Evolutionary conservation across 805 yeast species (phyloP).

Genomic region (Torulaspora quercuum): DNA sequence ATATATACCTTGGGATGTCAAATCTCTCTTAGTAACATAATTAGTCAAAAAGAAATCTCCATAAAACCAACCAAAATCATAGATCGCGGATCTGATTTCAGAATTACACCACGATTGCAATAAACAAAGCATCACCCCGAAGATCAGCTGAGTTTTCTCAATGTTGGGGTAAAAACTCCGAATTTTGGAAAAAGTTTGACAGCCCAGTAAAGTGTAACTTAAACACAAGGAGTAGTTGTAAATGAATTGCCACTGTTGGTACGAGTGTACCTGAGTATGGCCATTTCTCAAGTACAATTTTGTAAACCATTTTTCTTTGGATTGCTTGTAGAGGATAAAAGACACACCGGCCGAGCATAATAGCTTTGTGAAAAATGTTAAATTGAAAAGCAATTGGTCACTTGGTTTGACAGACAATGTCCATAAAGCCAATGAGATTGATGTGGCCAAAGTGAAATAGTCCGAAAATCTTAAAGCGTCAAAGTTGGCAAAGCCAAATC

Average conservation of each 20-base stretch:
- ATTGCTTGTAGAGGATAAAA: slow-evolving; percentile 53
- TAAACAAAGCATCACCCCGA: slow-evolving; percentile 53
- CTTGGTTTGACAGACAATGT: slow-evolving; percentile 32
- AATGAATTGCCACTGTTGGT: slow-evolving; percentile 67
- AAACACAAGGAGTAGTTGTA: slow-evolving; percentile 52
- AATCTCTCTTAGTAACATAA: slow-evolving; percentile 44
- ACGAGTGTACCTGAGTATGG: slow-evolving; percentile 59
- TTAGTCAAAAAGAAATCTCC: slow-evolving; percentile 77
- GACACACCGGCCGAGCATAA: slow-evolving; percentile 51
- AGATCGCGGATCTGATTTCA: slow-evolving; percentile 66
- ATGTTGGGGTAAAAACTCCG: slow-evolving; percentile 22
- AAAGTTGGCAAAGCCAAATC: slow-evolving; percentile 50
- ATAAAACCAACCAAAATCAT: slow-evolving; percentile 86
- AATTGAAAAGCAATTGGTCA: slow-evolving; percentile 33
- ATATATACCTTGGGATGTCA: slow-evolving; percentile 77
- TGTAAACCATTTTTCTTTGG: slow-evolving; percentile 59
- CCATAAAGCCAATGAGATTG: slow-evolving; percentile 42
- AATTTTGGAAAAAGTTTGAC: slow-evolving; percentile 37
- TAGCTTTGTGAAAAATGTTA: slow-evolving; percentile 48
- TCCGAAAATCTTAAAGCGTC: slow-evolving; percentile 63
- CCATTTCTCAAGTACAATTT: slow-evolving; percentile 62
- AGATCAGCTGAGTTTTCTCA: slow-evolving; percentile 43
- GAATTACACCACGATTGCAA: slow-evolving; percentile 67
- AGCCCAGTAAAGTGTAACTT: slow-evolving; percentile 53
- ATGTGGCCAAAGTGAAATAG: slow-evolving; percentile 45